A percentile compares a stretch with the other conserved stretches of the same genome.
phyloP scores from a whole-genome alignment of 805 yeast genomes.

The Kurtzmaniella fragi region DNA sequence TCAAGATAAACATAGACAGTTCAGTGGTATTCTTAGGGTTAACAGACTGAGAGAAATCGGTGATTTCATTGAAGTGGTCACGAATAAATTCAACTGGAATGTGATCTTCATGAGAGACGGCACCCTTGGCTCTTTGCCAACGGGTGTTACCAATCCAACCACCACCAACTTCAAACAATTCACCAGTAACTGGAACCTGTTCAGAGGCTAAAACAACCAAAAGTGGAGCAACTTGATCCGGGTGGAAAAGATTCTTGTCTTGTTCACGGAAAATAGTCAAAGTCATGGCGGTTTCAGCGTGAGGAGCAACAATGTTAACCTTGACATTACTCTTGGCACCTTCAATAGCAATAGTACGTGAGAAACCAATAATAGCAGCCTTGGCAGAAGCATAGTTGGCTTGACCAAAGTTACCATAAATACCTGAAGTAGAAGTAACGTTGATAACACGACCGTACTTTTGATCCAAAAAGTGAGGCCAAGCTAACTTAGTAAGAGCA shows the following conservation, averaged over 20 bases:
- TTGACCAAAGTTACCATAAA: conserved; percentile 97
- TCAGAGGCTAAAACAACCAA: conserved; percentile 77
- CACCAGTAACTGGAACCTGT: conserved; percentile 67
- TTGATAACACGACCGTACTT: conserved; percentile 79
- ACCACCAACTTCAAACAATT: conserved; percentile 87
- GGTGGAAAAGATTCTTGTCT: conserved; percentile 79
- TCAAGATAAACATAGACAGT: conserved; percentile 73
- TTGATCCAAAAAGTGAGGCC: conserved; percentile 84
- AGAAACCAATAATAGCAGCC: conserved; percentile 78
- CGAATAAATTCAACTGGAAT: conserved; percentile 66
- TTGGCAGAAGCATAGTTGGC: conserved; percentile 95
- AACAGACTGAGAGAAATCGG: conserved; percentile 54
- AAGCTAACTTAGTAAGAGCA: conserved; percentile 78
- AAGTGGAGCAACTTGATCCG: conserved; percentile 87
- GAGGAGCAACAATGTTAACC: conserved; percentile 89
- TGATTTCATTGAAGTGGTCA: conserved; percentile 61
- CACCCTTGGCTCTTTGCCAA: conserved; percentile 92
- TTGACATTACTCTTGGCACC: conserved; percentile 75
- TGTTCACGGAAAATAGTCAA: conserved; percentile 74
- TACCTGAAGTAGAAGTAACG: conserved; percentile 93
- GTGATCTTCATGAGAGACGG: conserved; percentile 49
- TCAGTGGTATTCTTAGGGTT: conserved; percentile 64
- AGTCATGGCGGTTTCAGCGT: conserved; percentile 98
- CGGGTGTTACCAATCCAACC: conserved; percentile 95
- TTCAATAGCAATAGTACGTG: conserved; percentile 84